phyloP scores from a whole-genome alignment of 2,329 filamentous ascomycete genomes.

The Beauveria rudraprayagi region DNA sequence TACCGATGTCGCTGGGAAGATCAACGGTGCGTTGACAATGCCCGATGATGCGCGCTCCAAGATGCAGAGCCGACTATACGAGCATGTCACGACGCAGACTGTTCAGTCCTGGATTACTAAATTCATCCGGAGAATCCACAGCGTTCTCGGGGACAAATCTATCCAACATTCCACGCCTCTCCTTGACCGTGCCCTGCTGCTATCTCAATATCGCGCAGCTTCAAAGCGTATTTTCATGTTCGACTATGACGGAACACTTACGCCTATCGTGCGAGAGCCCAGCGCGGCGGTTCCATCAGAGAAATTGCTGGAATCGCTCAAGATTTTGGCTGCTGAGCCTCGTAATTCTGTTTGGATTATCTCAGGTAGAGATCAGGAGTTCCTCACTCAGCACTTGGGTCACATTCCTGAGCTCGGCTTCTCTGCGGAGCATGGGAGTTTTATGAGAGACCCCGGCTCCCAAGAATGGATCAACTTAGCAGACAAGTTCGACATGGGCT shows the following conservation, averaged over 20 bases:
- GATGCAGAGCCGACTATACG: constrained; percentile 69
- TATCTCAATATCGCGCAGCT: constrained; percentile 66
- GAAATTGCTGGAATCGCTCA: constrained; percentile 70
- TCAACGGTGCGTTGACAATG: constrained; percentile 77
- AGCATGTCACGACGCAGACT: constrained; percentile 77
- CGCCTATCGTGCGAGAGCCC: constrained; percentile 88
- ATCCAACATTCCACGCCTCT: constrained; percentile 70
- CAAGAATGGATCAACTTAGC: constrained; percentile 84
- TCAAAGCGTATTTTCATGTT: constrained; percentile 91
- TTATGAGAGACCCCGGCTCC: constrained; percentile 72
- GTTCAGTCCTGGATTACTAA: constrained; percentile 79
- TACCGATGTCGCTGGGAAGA: constrained; percentile 72
- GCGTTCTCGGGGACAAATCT: constrained; percentile 69
- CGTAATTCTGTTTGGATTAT: constrained; percentile 97
- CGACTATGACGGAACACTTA: constrained; percentile 95
- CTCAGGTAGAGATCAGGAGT: constrained; percentile 85
- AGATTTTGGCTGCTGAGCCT: constrained; percentile 69
- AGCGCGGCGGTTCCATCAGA: constrained; percentile 82
- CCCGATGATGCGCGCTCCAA: constrained; percentile 52
- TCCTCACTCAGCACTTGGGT: constrained; percentile 85
- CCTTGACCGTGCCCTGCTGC: constrained; percentile 65
- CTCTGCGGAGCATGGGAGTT: constrained; percentile 93
- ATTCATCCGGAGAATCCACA: constrained; percentile 70
- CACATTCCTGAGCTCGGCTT: constrained; percentile 85
- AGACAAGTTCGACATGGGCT: constrained; percentile 80